Base-by-base conservation (phyloP, 148 eudicot genomes). In the Selenicereus undatus region DNA sequence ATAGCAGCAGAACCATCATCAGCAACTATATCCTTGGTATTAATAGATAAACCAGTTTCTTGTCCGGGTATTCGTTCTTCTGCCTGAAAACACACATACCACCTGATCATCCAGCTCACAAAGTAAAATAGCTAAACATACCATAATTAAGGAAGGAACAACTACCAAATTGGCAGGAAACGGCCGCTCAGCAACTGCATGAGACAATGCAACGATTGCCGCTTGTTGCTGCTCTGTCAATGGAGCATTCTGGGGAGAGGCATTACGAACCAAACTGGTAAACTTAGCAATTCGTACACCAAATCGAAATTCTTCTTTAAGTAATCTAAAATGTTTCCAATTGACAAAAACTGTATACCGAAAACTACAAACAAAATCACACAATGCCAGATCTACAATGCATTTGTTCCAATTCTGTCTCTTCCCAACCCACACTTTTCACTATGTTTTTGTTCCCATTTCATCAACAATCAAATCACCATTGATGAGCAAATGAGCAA, bases 181-280 rank as follows among this genome's bases (percentile, higher is more conserved):
- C 0, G 98, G 99, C 75, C 97, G 92, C 87, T 96, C 99, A 14
- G 95, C 92, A 80, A 96, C 93, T 13, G 93, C 95, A 86, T 96
- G 97, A 74, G 95, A 92, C 77, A 96, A 90, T 39, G 98, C 94
- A 16, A 84, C 83, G 64, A 96, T 89, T 32, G 99, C 99, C 35
- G 97, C 89, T 89, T 92, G 97, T 80, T 96, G 97, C 65, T 93
- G 97, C 78, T 96, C 99, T 66, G 97, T 91, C 87, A 96, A 81
- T 68, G 98, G 99, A 79, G 99, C 93, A 88, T 89, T 92, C 99
- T 96, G 80, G 26, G 78, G 29, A 79, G 80, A 18, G 35, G 62
- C 64, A 71, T 56, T 48, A 48, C 12, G 52, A 48, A 52, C 64
- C 71, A 42, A 42, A 62, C 1, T 62, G 68, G 68, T 27, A 50